Evolutionary conservation across 768 basidiomycete species (phyloP), one percentile per base, ranked within the genome.

Genomic region (Tricholomella constricta): DNA sequence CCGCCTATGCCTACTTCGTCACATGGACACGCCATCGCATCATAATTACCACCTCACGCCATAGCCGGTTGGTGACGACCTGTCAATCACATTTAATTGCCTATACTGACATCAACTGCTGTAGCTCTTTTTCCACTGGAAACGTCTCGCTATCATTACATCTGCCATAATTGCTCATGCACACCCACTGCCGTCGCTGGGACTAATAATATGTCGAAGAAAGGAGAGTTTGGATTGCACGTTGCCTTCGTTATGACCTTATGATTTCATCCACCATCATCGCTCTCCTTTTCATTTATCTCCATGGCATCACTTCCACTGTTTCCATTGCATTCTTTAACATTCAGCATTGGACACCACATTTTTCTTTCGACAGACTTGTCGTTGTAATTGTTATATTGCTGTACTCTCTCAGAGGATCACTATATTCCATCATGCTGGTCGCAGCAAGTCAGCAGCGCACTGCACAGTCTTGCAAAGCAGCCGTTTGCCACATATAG

Each of bases 1-100:
- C 62, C 67, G 49, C 62, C 66, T 35, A 45, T 56, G 45, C 55
- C 58, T 31, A 53, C 58, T 27, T 51, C 59, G 40, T 55, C 55
- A 55, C 58, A 56, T 48, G 58, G 56, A 20, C 52, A 40, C 20
- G 45, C 23, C 27, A 42, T 34, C 10, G n/a, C 23, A 43, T 48
- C 53, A 49, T 55, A 52, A 37, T 36, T 34, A 35, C 27, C 11
- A 1, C 15, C 32, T 17, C 25, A 43, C n/a, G 32, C 51, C 41
- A 22, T 27, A 22, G 31, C 36, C 45, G 15, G 56, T 52, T 8
- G 35, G 56, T 57, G 22, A 26, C 36, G 45, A 14, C 32, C 19
- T 11, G 17, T 43, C 35, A 36, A 29, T 37, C 26, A 43, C 20
- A 14, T 19, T 31, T 45, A 26, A 3, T 27, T 25, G 23, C 17